These are phyloP conservation scores for Mycena vitilis DNA, from an alignment of 768 basidiomycete genomes.

Conservation along the genomic window DNA sequence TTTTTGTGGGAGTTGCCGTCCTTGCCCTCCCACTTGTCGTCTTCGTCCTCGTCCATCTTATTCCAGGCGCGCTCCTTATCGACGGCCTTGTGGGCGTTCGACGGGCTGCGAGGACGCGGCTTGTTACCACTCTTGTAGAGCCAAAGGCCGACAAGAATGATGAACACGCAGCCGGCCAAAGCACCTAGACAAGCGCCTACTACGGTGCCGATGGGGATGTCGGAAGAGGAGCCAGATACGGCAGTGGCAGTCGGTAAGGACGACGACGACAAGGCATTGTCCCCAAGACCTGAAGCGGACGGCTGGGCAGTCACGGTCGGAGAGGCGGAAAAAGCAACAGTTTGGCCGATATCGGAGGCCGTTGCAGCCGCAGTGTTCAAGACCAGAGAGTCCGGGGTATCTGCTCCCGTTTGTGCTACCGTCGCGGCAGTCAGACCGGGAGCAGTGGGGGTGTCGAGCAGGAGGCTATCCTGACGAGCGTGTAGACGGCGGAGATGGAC, in stretches of 20 bases:
- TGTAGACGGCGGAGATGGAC: constrained; percentile 19
- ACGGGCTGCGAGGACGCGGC: constrained; percentile 47
- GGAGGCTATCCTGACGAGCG: constrained; percentile 18
- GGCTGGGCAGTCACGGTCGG: constrained; percentile 27
- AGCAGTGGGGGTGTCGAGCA: constrained; percentile 31
- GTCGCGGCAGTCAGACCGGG: constrained; percentile 33
- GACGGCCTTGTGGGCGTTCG: constrained; percentile 49
- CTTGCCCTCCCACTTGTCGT: constrained; percentile 59
- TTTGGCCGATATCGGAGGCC: constrained; percentile 27
- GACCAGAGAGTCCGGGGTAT: constrained; percentile 28
- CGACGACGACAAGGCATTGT: constrained; percentile 11
- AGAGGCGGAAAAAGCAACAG: constrained; percentile 29
- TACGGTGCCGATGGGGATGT: constrained; percentile 63
- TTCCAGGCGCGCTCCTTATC: constrained; percentile 65
- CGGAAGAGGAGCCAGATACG: constrained; percentile 38
- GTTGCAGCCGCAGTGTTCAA: constrained; percentile 39
- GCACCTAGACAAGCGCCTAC: constrained; percentile 74
- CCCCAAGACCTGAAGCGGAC: constrained; percentile 20
- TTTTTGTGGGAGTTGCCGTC: constrained; percentile 49
- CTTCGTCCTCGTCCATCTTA: constrained; percentile 61
- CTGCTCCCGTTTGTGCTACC: constrained; percentile 11
- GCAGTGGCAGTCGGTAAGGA: constrained; percentile 3
- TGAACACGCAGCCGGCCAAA: constrained; percentile 62
- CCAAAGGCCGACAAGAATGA: constrained; percentile 65
- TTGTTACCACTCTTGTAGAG: constrained; percentile 63